These are phyloP conservation scores for Podospora tetraspora DNA, from an alignment of 495 filamentous ascomycete species.

Conservation along the genomic window DNA sequence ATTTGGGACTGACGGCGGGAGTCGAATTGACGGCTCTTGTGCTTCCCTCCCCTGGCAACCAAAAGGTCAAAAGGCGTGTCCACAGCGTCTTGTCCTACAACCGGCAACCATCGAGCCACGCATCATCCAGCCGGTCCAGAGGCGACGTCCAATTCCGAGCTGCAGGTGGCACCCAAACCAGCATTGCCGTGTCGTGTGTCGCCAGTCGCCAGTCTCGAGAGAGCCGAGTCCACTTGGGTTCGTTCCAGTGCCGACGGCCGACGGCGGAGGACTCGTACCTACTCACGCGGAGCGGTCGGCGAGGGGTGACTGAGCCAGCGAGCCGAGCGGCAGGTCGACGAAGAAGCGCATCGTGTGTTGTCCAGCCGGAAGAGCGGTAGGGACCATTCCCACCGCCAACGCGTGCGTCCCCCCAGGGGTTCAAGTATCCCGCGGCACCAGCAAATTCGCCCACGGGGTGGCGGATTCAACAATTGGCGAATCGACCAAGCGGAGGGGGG, in stretches of 20 bases:
- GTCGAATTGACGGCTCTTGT: not conserved
- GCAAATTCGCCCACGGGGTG: slow-evolving; percentile 1
- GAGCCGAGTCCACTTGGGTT: not conserved
- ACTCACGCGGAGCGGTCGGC: slow-evolving; percentile 1
- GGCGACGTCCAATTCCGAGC: slow-evolving; percentile 10
- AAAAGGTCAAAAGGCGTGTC: too few species aligned
- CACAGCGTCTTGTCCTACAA: not conserved
- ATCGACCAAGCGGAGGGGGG: not conserved
- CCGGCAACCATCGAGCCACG: slow-evolving; percentile 10
- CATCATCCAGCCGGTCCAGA: slow-evolving; percentile 3
- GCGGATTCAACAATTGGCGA: not conserved
- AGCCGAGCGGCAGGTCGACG: slow-evolving; percentile 5
- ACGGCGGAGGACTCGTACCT: not conserved
- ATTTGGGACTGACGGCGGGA: not conserved
- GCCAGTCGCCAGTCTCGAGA: not conserved
- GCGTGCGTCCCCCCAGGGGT: slow-evolving; percentile 8
- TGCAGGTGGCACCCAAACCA: slow-evolving; percentile 14
- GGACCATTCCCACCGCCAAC: not conserved
- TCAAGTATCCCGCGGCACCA: slow-evolving; percentile 12
- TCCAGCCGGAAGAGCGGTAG: not conserved
- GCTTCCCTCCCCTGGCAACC: not conserved
- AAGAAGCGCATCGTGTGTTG: not conserved
- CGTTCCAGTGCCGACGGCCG: not conserved
- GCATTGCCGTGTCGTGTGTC: slow-evolving; percentile 4
- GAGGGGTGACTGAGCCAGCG: slow-evolving; percentile 6